Percentiles rank a stretch among this genome's conserved stretches.
Conservation (phyloP, 768 basidiomycete genomes). For the Kwoniella heveanensis region DNA sequence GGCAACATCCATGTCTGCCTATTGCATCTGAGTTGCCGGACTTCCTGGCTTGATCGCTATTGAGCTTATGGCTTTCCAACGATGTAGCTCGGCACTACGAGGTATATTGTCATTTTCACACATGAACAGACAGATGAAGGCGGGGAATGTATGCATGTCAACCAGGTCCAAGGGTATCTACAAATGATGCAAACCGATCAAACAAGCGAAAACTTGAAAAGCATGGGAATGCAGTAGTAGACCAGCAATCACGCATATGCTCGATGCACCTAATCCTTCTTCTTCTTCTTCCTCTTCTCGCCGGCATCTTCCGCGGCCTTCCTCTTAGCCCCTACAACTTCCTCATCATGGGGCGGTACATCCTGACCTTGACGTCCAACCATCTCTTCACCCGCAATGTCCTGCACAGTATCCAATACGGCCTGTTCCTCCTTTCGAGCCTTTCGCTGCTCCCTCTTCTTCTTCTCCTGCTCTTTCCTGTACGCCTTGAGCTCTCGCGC, state of each 20-base stretch:
- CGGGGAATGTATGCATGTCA: neutral
- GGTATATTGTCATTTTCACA: too few species aligned
- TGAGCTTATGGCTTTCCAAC: too few species aligned
- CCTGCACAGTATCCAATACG: constrained; percentile 27
- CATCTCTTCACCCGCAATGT: constrained; percentile 28
- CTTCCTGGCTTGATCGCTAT: too few species aligned
- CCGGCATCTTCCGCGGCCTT: constrained; percentile 12
- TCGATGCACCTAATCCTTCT: constrained; percentile 1
- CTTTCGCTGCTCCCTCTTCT: constrained; percentile 41
- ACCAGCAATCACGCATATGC: neutral
- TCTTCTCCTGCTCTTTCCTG: constrained; percentile 30
- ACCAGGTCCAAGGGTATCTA: neutral
- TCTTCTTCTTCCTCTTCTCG: constrained; percentile 18
- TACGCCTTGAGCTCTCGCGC: constrained; percentile 37
- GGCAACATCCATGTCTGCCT: too few species aligned
- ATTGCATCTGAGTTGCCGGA: too few species aligned
- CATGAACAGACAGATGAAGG: too few species aligned
- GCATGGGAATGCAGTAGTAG: neutral
- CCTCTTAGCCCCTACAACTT: constrained; percentile 15
- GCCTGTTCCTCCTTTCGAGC: constrained; percentile 39
- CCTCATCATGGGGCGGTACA: neutral
- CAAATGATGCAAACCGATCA: neutral
- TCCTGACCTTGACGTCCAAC: constrained; percentile 8
- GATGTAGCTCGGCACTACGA: too few species aligned
- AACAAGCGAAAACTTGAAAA: neutral